Conservation (phyloP, 208 protist species). For the Leishmania braziliensis region DNA sequence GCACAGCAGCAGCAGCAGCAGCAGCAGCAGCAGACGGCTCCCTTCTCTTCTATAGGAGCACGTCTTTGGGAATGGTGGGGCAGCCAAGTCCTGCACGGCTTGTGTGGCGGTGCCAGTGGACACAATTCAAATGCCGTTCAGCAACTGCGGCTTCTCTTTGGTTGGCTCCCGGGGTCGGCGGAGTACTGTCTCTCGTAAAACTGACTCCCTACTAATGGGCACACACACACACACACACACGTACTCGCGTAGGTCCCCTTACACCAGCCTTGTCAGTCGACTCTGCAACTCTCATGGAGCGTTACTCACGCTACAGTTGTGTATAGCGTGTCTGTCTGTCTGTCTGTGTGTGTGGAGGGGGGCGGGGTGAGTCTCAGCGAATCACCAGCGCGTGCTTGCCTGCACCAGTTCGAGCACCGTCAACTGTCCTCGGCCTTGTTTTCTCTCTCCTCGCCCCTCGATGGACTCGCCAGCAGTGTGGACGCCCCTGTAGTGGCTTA, state of each 20-base stretch:
- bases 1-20: conserved; percentile 8
- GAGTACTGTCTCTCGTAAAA: conserved; percentile 8
- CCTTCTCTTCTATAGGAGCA: neutral
- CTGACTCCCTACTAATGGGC: neutral
- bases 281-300: neutral
- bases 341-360: neutral
- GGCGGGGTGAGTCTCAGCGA: neutral
- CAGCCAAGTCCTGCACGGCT: conserved; percentile 21
- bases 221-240: neutral
- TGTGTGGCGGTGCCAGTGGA: conserved; percentile 17
- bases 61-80: conserved; percentile 29
- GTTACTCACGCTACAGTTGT: neutral
- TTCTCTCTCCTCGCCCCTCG: too few relatives aligned
- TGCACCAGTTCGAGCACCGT: neutral
- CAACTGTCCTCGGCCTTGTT: too few relatives aligned
- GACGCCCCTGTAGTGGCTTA: too few relatives aligned
- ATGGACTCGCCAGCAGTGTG: too few relatives aligned
- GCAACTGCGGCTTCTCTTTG: conserved; percentile 22
- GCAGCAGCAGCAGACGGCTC: neutral
- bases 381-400: neutral
- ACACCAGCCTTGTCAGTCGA: neutral
- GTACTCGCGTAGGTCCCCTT: neutral
- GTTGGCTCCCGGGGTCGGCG: conserved; percentile 16
- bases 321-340: neutral
- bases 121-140: conserved; percentile 6